phyloP scores from a whole-genome alignment of 805 yeast genomes.

The Hanseniaspora clermontiae region DNA sequence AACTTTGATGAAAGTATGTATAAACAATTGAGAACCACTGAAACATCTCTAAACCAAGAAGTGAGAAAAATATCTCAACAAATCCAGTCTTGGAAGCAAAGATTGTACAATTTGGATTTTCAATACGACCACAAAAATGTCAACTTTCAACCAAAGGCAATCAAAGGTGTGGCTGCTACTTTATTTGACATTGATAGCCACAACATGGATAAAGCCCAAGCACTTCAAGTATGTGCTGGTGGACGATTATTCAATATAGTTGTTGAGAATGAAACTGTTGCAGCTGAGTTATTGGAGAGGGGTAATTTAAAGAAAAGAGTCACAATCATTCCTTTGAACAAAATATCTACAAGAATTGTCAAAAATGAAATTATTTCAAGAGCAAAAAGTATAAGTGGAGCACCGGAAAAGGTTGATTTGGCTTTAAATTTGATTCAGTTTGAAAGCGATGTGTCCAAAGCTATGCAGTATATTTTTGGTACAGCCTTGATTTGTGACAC shows the following conservation, averaged over 20 bases:
- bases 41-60: constrained; percentile 34
- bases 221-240: constrained; percentile 90
- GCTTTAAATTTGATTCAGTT: constrained; percentile 73
- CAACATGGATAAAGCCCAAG: constrained; percentile 53
- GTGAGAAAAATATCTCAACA: constrained; percentile 35
- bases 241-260: constrained; percentile 79
- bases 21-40: constrained; percentile 35
- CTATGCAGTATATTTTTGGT: constrained; percentile 89
- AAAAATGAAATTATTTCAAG: constrained; percentile 39
- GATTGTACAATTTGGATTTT: constrained; percentile 64
- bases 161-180: constrained; percentile 84
- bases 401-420: constrained; percentile 78
- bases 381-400: constrained; percentile 45
- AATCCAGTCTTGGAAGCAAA: constrained; percentile 45
- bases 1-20: constrained; percentile 46
- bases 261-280: constrained; percentile 76
- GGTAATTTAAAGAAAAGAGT: constrained; percentile 73
- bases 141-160: constrained; percentile 46
- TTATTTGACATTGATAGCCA: constrained; percentile 51
- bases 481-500: constrained; percentile 76
- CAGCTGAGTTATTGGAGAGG: constrained; percentile 64
- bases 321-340: constrained; percentile 84
- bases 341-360: constrained; percentile 52
- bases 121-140: constrained; percentile 53
- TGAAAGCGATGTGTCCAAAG: constrained; percentile 55